Base-by-base conservation (phyloP, 2,329 filamentous ascomycete species). In the Penicillium italicum region DNA sequence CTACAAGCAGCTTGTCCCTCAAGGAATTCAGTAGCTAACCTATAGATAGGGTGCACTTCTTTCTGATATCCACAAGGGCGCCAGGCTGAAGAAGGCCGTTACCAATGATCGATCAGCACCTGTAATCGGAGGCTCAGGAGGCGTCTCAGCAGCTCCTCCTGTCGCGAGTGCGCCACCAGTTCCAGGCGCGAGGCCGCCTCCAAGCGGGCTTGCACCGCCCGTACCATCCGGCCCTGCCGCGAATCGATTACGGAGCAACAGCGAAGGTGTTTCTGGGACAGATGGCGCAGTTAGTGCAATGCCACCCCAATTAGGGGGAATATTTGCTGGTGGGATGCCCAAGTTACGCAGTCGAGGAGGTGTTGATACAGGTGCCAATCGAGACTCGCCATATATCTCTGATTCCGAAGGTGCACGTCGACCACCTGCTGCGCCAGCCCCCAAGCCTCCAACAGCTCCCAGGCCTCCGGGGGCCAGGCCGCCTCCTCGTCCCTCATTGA, bases 321-420 rank as follows among this genome's bases (percentile, higher is more conserved):
- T 99, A 26, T 96, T 99, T 69, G 91, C 90, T 1, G 92, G 91
- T 34, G 94, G 93, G 36, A 97, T 97, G 84, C 94, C 94, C 3
- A 97, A 97, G 77, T 73, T 99, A 68, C 89, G 90, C 72, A 97
- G 95, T 78, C 89, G 91, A 53, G 92, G 90, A 45, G 88, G 88
- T 37, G 79, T 93, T 56, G 83, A 91, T 73, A 93, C 89, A 1
- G 89, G 86, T 71, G 88, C 88, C 62, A 85, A 82, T 62, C 80
- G 79, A 59, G 85, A 85, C 61, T 84, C 90, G 31, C 85, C 90
- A 57, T 93, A 93, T 69, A 76, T 88, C 50, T 92, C 90, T 56
- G 92, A 96, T 69, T 85, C 89, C n/a, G 91, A 91, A 68, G 47
- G 26, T 24, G 77, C 72, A 53, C 82, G 83, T 76, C 79, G 30